These are phyloP conservation scores for Butyriboletus loyo DNA, from an alignment of 768 basidiomycete genomes.

Conservation along the genomic window DNA sequence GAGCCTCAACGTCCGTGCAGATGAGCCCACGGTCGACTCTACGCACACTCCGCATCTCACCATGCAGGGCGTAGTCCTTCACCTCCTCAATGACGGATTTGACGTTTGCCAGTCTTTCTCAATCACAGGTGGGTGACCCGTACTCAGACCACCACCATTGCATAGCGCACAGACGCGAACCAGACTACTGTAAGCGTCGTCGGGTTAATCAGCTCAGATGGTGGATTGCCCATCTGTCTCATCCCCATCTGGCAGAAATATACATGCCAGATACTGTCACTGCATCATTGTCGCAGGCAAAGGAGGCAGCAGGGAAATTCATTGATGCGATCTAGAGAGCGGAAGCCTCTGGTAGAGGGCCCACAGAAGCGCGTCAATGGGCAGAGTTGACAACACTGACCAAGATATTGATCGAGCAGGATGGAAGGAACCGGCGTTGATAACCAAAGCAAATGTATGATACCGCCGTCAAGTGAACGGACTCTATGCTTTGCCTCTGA, in stretches of 20 bases:
- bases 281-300: conserved; percentile 9
- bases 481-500: conserved; percentile 30
- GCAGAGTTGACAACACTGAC: conserved; percentile 17
- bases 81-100: conserved; percentile 22
- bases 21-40: conserved; percentile 6
- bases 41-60: too few species aligned
- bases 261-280: conserved; percentile 6
- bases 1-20: conserved; percentile 11
- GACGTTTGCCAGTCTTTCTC: conserved; percentile 17
- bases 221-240: conserved; percentile 16
- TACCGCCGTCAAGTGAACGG: not conserved
- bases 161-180: conserved; percentile 24
- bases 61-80: conserved; percentile 5
- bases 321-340: conserved; percentile 13
- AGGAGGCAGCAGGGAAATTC: conserved; percentile 5
- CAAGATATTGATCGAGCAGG: conserved; percentile 12
- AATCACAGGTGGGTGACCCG: conserved; percentile 17
- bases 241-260: conserved; percentile 16
- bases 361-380: conserved; percentile 17
- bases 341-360: conserved; percentile 6
- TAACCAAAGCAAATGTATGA: not conserved
- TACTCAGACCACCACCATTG: conserved; percentile 23
- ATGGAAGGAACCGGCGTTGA: not conserved
- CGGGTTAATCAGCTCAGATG: conserved; percentile 6
- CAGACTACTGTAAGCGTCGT: conserved; percentile 16